Evolutionary conservation across 164 flowering plant genomes (phyloP), one percentile per base, ranked within the genome.

Genomic region (Magnolia sinica): DNA sequence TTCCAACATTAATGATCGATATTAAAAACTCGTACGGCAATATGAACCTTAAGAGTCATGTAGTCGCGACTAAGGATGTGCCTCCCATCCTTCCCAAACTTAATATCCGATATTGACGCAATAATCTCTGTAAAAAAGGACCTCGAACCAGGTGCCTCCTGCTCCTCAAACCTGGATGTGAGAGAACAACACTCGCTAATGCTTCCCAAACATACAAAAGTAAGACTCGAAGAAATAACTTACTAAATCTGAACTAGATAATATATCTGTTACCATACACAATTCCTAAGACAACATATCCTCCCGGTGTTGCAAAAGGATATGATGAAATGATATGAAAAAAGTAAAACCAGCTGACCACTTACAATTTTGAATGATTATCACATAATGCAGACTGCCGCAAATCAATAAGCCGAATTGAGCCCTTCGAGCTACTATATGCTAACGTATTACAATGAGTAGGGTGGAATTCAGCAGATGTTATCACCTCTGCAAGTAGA

Each of bases 401-500:
- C 90, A 95, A 83, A 86, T 95, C 98, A 90, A 93, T 91, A 75
- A 95, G 93, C 64, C 98, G 96, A 73, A 95, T 91, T 74, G 98
- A 93, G 73, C 98, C 98, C 84, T 92, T 95, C 72, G 98, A 95
- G 83, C 98, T 95, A 87, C 98, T 95, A 82, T 95, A 93, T 68
- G 98, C 98, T 84, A 95, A 78, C 82, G 68, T 90, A 78, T 91
- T 91, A 85, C 98, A 95, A 79, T 95, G 98, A 50, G 86, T 87
- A 52, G 98, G 98, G 78, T 95, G 98, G 79, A 95, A 95, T 82
- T 93, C 98, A n/a, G 98, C 98, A 77, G 98, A 93, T 76, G 98
- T 95, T 76, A 95, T 93, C 69, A 95, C 98, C 97, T 95, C 98
- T 95, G 91, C 87, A 87, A 82, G 66, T 65, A 65, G 45, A 37